Base-by-base conservation (phyloP, 441 rosid genomes). In the Pelargonium citronellum region DNA sequence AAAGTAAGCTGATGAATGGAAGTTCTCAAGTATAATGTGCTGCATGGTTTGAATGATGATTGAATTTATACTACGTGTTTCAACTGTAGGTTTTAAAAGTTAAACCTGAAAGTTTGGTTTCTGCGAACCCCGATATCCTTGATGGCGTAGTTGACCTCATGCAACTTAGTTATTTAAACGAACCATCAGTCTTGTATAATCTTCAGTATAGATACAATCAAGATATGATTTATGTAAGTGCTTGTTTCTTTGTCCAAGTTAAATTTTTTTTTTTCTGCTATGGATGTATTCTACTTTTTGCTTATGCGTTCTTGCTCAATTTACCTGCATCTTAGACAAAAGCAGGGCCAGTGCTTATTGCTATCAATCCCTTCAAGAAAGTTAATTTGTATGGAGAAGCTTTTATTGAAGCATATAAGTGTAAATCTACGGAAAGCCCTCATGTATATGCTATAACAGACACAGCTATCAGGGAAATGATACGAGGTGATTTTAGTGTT, bases 121-220 rank as follows among this genome's bases (percentile, higher is more conserved):
- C 89, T n/a, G 97, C 96, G 79, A 95, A 95, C 84, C 99, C 98
- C 51, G 99, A 89, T 80, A 95, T 95, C 76, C 98, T 95, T 82
- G 96, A 92, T 84, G 99, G 99, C 24, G 97, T 95, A 41, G 97
- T 88, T 77, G 98, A 95, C 82, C 96, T 95, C 68, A 90, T 95
- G 99, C 98, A 95, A 76, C 91, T 95, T 73, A 92, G 99, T 83
- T 95, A 89, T 85, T 85, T 95, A 75, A 92, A 89, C 78, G 99
- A 95, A 86, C 98, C 98, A 61, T 83, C 99, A 4, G 99, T 95
- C 58, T 73, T 95, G 85, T 91, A 87, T 85, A 87, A 92, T 77
- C 97, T 95, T 74, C 87, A 89, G 66, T 85, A 87, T 69, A 87
- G 99, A 82, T 95, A 92, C 85, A 83, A 88, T 71, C 91, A 78